These are phyloP conservation scores for Gyromitra esculenta DNA, from an alignment of 2,329 filamentous ascomycete genomes.

Conservation along the genomic window DNA sequence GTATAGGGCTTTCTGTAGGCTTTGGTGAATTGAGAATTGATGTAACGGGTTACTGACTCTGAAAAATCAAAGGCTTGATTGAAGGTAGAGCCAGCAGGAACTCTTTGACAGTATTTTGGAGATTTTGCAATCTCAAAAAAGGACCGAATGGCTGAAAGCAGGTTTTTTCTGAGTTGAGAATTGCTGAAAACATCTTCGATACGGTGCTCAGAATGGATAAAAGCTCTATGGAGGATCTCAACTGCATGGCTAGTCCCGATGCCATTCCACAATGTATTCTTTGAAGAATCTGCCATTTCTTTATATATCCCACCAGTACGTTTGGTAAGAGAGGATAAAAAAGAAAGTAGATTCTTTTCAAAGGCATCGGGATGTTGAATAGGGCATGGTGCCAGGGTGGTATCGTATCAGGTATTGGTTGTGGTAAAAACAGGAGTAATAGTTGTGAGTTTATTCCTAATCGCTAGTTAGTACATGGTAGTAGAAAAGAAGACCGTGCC, in stretches of 20 bases:
- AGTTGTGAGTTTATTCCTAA: neutral
- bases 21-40: slow-evolving; percentile 3
- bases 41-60: neutral
- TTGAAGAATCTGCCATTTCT: slow-evolving; percentile 7
- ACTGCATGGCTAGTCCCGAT: neutral
- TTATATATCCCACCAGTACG: neutral
- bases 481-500: no score
- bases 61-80: slow-evolving; percentile 21
- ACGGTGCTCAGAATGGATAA: neutral
- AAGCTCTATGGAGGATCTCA: neutral
- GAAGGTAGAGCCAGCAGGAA: no score
- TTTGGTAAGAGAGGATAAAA: neutral
- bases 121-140: no score
- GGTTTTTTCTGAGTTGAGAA: neutral
- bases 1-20: neutral
- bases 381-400: neutral
- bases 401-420: neutral
- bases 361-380: neutral
- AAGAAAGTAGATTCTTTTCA: neutral
- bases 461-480: neutral
- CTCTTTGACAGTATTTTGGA: no score
- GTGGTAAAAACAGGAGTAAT: neutral
- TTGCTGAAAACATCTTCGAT: neutral
- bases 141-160: neutral
- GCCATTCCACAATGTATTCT: slow-evolving; percentile 6